Conservation (phyloP, 176 grass and related monocot genomes). For the Oryza meridionalis region DNA sequence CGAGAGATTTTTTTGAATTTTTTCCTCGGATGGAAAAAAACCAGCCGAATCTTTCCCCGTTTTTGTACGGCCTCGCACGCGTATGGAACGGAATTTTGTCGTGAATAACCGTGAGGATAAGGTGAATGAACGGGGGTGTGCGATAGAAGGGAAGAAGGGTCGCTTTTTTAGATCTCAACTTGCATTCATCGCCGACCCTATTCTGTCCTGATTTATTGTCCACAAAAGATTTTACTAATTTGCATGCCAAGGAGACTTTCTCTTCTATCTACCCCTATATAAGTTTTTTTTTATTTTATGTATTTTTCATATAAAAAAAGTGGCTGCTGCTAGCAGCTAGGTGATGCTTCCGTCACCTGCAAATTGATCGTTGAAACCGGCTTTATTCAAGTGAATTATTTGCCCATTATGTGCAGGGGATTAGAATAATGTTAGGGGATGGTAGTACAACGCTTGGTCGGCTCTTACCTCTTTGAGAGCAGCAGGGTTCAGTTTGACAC, state of each 20-base stretch:
- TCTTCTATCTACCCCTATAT: background rate
- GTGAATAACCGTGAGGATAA: conserved; percentile 32
- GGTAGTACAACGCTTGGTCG: background rate
- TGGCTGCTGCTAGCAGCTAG: background rate
- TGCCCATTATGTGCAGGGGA: background rate
- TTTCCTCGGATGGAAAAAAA: background rate
- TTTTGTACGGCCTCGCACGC: background rate
- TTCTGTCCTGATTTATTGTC: conserved; percentile 31
- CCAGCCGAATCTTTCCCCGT: background rate
- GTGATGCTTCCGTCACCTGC: conserved; percentile 24
- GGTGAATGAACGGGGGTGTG: background rate
- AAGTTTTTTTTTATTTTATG: background rate
- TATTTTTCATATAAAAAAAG: background rate
- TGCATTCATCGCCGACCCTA: conserved; percentile 27
- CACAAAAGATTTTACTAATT: background rate
- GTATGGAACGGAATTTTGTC: background rate
- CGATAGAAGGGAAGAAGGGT: background rate
- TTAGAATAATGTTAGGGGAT: background rate
- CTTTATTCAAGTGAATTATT: conserved; percentile 23
- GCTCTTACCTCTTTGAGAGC: background rate
- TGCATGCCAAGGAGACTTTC: background rate
- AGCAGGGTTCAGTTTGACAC: background rate
- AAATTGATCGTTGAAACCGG: conserved; percentile 12
- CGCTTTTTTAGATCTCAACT: conserved; percentile 27
- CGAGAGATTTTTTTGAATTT: no score